These are phyloP conservation scores for Tulasnella sp. DNA, from an alignment of 768 basidiomycete genomes.

Conservation along the genomic window DNA sequence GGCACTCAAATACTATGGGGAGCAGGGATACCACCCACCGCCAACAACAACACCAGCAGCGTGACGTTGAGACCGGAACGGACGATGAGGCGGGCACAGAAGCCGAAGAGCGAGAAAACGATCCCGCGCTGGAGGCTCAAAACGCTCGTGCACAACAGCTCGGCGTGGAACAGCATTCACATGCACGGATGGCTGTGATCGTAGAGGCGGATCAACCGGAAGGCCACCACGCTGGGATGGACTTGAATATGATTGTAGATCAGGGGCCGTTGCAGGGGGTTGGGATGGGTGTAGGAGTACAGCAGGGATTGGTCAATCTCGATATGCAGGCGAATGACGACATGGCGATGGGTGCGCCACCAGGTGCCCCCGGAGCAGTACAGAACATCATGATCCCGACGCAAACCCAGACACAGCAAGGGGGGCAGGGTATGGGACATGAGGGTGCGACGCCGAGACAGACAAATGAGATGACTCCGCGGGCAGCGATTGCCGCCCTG, in stretches of 20 bases:
- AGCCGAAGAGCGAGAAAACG: constrained; percentile 30
- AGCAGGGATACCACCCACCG: constrained; percentile 35
- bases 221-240: constrained; percentile 15
- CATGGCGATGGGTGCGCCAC: constrained; percentile 82
- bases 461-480: neutral
- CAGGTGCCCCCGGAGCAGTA: constrained; percentile 73
- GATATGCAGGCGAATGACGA: constrained; percentile 68
- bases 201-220: constrained; percentile 6
- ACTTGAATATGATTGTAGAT: constrained; percentile 18
- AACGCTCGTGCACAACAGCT: constrained; percentile 6
- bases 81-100: constrained; percentile 65
- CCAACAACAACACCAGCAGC: constrained; percentile 12
- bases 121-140: constrained; percentile 18
- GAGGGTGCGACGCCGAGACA: constrained; percentile 3
- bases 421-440: neutral
- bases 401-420: constrained; percentile 21
- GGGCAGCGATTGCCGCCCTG: constrained; percentile 4
- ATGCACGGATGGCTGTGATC: constrained; percentile 10
- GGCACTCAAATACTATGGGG: neutral
- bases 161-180: constrained; percentile 11
- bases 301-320: constrained; percentile 58
- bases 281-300: constrained; percentile 23
- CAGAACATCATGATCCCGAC: constrained; percentile 23
- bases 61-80: constrained; percentile 57
- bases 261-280: constrained; percentile 16